A percentile compares a stretch with the other conserved stretches of the same genome.
Evolutionary conservation across 805 yeast genomes (phyloP).

Genomic region (Brettanomyces custersianus): DNA sequence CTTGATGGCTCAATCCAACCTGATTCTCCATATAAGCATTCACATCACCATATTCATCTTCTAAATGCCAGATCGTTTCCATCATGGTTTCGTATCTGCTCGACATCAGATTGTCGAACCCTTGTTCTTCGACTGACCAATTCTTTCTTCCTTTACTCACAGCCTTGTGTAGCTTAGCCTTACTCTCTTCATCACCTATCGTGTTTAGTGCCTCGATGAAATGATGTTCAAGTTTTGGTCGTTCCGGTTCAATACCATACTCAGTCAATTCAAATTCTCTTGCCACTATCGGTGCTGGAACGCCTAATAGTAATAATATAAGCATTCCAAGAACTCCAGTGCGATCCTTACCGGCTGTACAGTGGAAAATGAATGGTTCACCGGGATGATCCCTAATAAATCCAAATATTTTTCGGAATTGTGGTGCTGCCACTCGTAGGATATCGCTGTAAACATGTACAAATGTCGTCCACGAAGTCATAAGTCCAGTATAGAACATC

Average conservation of each 20-base stretch:
- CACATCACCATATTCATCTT: conserved; percentile 45
- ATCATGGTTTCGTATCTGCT: conserved; percentile 66
- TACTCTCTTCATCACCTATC: conserved; percentile 12
- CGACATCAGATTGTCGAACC: conserved; percentile 51
- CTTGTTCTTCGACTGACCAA: conserved; percentile 39
- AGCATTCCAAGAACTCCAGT: conserved; percentile 72
- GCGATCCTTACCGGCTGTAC: conserved; percentile 83
- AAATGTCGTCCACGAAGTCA: conserved; percentile 55
- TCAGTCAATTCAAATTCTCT: conserved; percentile 73
- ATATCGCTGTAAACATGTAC: conserved; percentile 54
- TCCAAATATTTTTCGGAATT: conserved; percentile 42
- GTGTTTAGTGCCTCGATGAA: conserved; percentile 25
- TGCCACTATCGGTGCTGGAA: conserved; percentile 55
- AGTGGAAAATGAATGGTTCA: conserved; percentile 56
- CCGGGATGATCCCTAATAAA: conserved; percentile 46
- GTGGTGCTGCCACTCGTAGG: conserved; percentile 37
- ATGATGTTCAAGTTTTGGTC: conserved; percentile 27
- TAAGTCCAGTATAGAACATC: conserved; percentile 40
- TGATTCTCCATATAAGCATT: conserved; percentile 33
- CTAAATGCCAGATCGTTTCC: conserved; percentile 46
- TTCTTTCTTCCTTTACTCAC: conserved; percentile 12
- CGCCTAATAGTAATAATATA: conserved; percentile 52
- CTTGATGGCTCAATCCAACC: conserved; percentile 37
- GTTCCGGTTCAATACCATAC: conserved; percentile 48
- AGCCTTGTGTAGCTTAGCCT: conserved; percentile 15